Evolutionary conservation across 2,329 filamentous ascomycete species (phyloP).

Genomic region (Coccinonectria pachysandricola): DNA sequence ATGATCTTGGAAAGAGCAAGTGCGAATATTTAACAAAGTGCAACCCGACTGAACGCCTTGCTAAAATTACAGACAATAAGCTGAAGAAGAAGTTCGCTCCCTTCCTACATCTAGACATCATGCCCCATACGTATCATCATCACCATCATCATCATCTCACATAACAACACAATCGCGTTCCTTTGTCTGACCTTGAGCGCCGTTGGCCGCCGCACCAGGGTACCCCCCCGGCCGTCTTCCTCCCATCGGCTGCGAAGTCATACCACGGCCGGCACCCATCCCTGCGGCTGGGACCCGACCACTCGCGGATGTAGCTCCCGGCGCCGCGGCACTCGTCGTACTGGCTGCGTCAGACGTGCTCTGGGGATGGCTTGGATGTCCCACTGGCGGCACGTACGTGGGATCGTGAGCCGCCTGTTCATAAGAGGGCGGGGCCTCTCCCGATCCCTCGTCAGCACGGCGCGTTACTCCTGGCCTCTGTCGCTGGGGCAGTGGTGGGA

Average conservation of each 20-base stretch:
- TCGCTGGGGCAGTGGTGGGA: no score
- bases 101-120: no score
- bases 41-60: no score
- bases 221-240: slow-evolving; percentile 15
- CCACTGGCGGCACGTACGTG: slow-evolving; percentile 41
- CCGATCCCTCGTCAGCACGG: slow-evolving; percentile 28
- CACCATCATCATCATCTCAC: slow-evolving; percentile 20
- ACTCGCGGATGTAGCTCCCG: slow-evolving; percentile 1
- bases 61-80: no score
- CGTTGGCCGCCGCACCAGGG: slow-evolving; percentile 14
- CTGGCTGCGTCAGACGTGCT: slow-evolving; percentile 22
- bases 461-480: slow-evolving; percentile 28
- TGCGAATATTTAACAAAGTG: no score
- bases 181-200: slow-evolving; percentile 8
- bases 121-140: slow-evolving; percentile 3
- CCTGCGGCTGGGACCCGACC: not conserved
- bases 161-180: slow-evolving; percentile 37
- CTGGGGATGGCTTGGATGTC: slow-evolving; percentile 38
- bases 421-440: slow-evolving; percentile 47
- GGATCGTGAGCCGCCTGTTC: slow-evolving; percentile 44
- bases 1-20: no score
- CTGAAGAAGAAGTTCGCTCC: no score
- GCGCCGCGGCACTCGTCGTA: slow-evolving; percentile 3
- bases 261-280: no score
- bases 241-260: no score